Percentiles rank a stretch among this genome's conserved stretches.
These are phyloP conservation scores for Albophoma yamanashiensis DNA, from an alignment of 2,329 filamentous ascomycete species.

Conservation along the genomic window DNA sequence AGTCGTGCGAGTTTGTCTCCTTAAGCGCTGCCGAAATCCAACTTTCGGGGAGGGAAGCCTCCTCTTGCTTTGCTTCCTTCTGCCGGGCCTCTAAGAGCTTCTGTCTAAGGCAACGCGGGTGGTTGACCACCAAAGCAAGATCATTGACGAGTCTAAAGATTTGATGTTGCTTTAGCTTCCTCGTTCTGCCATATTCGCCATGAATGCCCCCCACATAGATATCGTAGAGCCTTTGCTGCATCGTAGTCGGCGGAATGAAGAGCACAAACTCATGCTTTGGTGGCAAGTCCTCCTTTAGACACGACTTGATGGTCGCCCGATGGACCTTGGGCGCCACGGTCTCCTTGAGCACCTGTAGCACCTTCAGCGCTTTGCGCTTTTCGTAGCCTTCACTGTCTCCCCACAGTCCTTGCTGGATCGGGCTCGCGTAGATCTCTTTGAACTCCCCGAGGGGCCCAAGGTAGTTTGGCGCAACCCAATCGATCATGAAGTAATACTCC, in stretches of 20 bases:
- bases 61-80: slow-evolving; percentile 3
- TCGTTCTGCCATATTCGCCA: neutral
- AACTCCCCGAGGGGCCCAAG: slow-evolving; percentile 63
- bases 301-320: slow-evolving; percentile 55
- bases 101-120: slow-evolving; percentile 36
- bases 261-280: slow-evolving; percentile 75
- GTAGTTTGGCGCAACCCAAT: slow-evolving; percentile 76
- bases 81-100: slow-evolving; percentile 14
- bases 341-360: slow-evolving; percentile 58
- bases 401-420: slow-evolving; percentile 64
- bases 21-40: slow-evolving; percentile 19
- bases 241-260: slow-evolving; percentile 53
- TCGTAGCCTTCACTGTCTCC: slow-evolving; percentile 47
- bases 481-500: slow-evolving; percentile 80
- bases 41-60: slow-evolving; percentile 11
- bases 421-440: slow-evolving; percentile 53
- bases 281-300: slow-evolving; percentile 56
- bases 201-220: slow-evolving; percentile 24
- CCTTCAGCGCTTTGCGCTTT: slow-evolving; percentile 50
- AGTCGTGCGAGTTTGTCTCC: slow-evolving; percentile 26
- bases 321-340: slow-evolving; percentile 71
- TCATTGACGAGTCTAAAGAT: slow-evolving; percentile 26
- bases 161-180: slow-evolving; percentile 3
- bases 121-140: slow-evolving; percentile 39
- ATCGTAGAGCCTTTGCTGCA: slow-evolving; percentile 56